Evolutionary conservation across 257 asterid genomes (phyloP), one percentile per base, ranked within the genome.

Genomic region (Datura wrightii): DNA sequence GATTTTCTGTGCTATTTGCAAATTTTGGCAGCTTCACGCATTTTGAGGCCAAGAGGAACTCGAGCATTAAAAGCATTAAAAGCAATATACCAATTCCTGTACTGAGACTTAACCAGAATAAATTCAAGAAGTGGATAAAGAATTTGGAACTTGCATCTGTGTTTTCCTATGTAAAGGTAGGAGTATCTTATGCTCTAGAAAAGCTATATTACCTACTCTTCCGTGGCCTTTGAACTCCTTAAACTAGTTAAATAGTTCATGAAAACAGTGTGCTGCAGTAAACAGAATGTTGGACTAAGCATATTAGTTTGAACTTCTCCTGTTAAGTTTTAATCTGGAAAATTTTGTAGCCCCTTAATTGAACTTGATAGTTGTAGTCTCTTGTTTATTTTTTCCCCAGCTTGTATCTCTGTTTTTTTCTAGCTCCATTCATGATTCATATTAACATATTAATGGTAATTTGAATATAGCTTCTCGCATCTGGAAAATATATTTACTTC

Each of bases 171-270:
- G 44, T 60, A 74, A 74, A 74, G 81, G 81, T 48, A 48, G 44
- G 81, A 74, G 56, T 48, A 74, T 74, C 56, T 74, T 74, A 24
- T 76, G 41, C 44, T 76, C 62, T 50, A 3, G 81, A 76, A 76
- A 24, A 50, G 81, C 60, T 50, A 48, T 31, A 24, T 6, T 76
- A 6, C 81, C 60, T 50, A 50, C 60, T 76, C 62, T 76, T 76
- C 24, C 41, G 24, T 76, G 81, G 81, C 81, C 56, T 41, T 6
- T 24, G 31, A 76, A 31, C 46, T 50, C 56, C 46, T 6, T 24
- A 24, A 76, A 31, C 46, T 50, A 76, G 60, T 50, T 24, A 50
- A 7, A 52, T 14, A 31, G 44, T 50, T 62, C 82, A 50, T 50
- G 60, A 7, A 14, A 52, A 50, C 62, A 24, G 62, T 76, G 46